Conservation (phyloP, 1,284 basidiomycete genomes). For the Cutaneotrichosporon cavernicola region DNA sequence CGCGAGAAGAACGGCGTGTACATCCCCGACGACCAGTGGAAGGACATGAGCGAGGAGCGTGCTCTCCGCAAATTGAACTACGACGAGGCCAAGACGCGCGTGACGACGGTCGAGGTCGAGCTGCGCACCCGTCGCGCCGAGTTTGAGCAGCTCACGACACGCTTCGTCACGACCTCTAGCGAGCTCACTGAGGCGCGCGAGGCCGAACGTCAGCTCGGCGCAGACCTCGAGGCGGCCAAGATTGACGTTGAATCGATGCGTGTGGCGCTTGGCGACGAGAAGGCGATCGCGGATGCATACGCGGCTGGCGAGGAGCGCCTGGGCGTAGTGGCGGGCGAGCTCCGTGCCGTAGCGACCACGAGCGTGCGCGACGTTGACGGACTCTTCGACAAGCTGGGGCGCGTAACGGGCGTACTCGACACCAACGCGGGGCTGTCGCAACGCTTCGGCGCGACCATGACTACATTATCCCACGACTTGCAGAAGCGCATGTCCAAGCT, state of each 20-base stretch:
- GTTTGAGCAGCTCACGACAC: constrained; percentile 78
- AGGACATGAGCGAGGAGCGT: constrained; percentile 73
- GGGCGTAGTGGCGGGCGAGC: constrained; percentile 66
- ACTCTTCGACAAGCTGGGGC: constrained; percentile 79
- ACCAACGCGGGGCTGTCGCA: constrained; percentile 67
- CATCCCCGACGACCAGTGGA: constrained; percentile 85
- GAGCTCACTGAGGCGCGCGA: constrained; percentile 62
- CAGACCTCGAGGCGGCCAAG: constrained; percentile 61
- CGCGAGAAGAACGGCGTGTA: constrained; percentile 94
- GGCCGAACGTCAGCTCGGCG: constrained; percentile 60
- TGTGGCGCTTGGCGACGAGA: constrained; percentile 70
- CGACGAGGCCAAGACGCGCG: constrained; percentile 75
- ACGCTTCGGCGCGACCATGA: constrained; percentile 62
- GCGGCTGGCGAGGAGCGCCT: constrained; percentile 70
- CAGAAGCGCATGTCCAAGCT: constrained; percentile 58
- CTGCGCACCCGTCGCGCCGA: constrained; percentile 77
- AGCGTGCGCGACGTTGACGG: constrained; percentile 70
- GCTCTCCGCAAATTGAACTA: constrained; percentile 71
- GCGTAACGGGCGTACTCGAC: constrained; percentile 67
- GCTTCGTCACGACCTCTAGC: constrained; percentile 70
- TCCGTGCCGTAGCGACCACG: constrained; percentile 67
- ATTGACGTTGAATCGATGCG: constrained; percentile 62
- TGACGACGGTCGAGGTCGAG: constrained; percentile 78
- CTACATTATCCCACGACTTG: constrained; percentile 64
- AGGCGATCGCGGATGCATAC: constrained; percentile 70